These are phyloP conservation scores for Hippophae gyantsensis DNA, from an alignment of 306 rosid species.

Conservation along the genomic window DNA sequence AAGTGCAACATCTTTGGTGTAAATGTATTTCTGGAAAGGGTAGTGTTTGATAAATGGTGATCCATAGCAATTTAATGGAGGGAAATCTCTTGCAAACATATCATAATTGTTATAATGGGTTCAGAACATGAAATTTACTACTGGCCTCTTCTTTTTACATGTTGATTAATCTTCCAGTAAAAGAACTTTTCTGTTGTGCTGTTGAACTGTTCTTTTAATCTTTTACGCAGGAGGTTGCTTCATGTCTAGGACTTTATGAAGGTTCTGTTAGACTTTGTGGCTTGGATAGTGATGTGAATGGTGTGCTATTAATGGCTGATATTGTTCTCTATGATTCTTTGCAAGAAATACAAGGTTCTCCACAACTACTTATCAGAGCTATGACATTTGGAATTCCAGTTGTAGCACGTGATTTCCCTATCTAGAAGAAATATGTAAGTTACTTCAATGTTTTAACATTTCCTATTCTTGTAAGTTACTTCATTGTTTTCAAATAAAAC, in stretches of 20 bases:
- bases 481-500: slow-evolving; percentile 9
- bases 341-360: slow-evolving; percentile 88
- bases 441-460: slow-evolving; percentile 16
- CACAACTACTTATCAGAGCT: slow-evolving; percentile 75
- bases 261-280: slow-evolving; percentile 76
- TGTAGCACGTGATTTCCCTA: slow-evolving; percentile 72
- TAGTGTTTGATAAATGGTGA: background rate
- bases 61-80: too few relatives aligned
- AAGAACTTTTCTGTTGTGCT: slow-evolving; percentile 9
- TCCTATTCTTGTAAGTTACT: too few relatives aligned
- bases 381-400: slow-evolving; percentile 83
- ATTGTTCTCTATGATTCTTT: slow-evolving; percentile 79
- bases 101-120: too few relatives aligned
- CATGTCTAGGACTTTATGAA: slow-evolving; percentile 68
- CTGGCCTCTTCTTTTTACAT: background rate
- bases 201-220: slow-evolving; percentile 28
- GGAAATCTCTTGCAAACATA: too few relatives aligned
- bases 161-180: slow-evolving; percentile 4
- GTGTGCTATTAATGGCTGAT: slow-evolving; percentile 80
- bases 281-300: slow-evolving; percentile 61
- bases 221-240: slow-evolving; percentile 66
- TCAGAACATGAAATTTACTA: too few relatives aligned
- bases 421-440: slow-evolving; percentile 72
- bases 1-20: background rate
- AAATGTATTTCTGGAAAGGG: background rate